A percentile compares a stretch with the other conserved stretches of the same genome.
phyloP scores from a whole-genome alignment of 163 green algal genomes.

The Scenedesmus sp. region DNA sequence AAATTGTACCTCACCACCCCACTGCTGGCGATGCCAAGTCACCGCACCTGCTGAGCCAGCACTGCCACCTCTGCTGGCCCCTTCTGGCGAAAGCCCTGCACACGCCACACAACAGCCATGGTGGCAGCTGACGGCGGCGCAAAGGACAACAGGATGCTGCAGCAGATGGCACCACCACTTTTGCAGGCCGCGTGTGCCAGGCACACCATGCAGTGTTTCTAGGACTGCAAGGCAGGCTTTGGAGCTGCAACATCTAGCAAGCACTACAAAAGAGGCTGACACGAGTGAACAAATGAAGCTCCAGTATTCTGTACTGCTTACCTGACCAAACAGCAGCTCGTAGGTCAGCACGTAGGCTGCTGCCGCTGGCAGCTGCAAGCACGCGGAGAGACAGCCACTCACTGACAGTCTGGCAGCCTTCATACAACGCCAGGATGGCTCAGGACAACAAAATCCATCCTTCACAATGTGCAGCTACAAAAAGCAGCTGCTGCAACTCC shows the following conservation, averaged over 20 bases:
- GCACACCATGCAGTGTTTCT: not conserved
- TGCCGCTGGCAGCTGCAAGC: slow-evolving; percentile 13
- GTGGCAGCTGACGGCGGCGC: not conserved
- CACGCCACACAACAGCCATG: not conserved
- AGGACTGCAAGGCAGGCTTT: not conserved
- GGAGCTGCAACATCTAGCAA: too few relatives aligned
- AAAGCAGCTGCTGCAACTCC: too few relatives aligned
- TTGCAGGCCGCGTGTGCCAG: not conserved
- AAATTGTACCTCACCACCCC: not conserved
- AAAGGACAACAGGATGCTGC: not conserved
- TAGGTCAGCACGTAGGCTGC: slow-evolving; percentile 80
- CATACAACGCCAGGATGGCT: too few relatives aligned
- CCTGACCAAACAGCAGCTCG: slow-evolving; percentile 84
- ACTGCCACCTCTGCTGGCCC: slow-evolving; percentile 69
- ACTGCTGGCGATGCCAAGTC: not conserved
- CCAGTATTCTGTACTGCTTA: not conserved
- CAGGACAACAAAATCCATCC: too few relatives aligned
- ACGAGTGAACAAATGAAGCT: too few relatives aligned
- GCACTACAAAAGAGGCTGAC: too few relatives aligned
- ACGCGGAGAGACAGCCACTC: too few relatives aligned
- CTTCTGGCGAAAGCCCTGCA: slow-evolving; percentile 53
- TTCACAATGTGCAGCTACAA: too few relatives aligned
- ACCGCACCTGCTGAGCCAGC: slow-evolving; percentile 53
- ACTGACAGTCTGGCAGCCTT: too few relatives aligned
- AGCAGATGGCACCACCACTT: not conserved